These are phyloP conservation scores for Stemphylium vesicarium DNA, from an alignment of 2,329 filamentous ascomycete species.

Conservation along the genomic window DNA sequence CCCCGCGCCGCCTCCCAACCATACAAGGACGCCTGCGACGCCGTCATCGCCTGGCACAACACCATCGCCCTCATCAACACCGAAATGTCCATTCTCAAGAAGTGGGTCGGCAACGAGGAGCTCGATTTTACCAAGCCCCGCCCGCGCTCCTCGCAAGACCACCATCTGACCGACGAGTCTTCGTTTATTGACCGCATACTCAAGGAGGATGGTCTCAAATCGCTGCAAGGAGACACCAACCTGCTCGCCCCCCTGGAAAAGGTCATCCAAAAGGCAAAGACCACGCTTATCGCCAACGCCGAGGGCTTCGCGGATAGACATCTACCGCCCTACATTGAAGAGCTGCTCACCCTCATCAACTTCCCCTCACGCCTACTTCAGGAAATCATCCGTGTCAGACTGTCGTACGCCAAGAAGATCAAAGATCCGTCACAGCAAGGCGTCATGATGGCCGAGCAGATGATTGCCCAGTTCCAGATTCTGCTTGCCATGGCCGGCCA, in stretches of 20 bases:
- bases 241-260: slow-evolving; percentile 83
- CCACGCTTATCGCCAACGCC: slow-evolving; percentile 85
- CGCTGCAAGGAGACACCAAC: slow-evolving; percentile 81
- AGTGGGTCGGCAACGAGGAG: slow-evolving; percentile 96
- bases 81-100: slow-evolving; percentile 86
- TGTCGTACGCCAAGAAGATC: slow-evolving; percentile 93
- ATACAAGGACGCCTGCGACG: slow-evolving; percentile 83
- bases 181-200: slow-evolving; percentile 93
- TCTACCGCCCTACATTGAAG: slow-evolving; percentile 94
- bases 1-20: slow-evolving; percentile 76
- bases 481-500: slow-evolving; percentile 87
- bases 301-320: slow-evolving; percentile 85
- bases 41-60: slow-evolving; percentile 95
- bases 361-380: slow-evolving; percentile 95
- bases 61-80: slow-evolving; percentile 96
- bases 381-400: slow-evolving; percentile 90
- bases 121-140: slow-evolving; percentile 85
- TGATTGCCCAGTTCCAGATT: slow-evolving; percentile 96
- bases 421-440: slow-evolving; percentile 93
- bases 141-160: slow-evolving; percentile 69
- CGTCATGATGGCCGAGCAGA: slow-evolving; percentile 92
- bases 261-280: slow-evolving; percentile 93
- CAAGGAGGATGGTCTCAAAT: slow-evolving; percentile 94
- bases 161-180: slow-evolving; percentile 83
- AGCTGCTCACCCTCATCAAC: slow-evolving; percentile 93